Evolutionary conservation across 2,329 filamentous ascomycete species (phyloP).

Genomic region (Stagonosporopsis cucurbitacearum): DNA sequence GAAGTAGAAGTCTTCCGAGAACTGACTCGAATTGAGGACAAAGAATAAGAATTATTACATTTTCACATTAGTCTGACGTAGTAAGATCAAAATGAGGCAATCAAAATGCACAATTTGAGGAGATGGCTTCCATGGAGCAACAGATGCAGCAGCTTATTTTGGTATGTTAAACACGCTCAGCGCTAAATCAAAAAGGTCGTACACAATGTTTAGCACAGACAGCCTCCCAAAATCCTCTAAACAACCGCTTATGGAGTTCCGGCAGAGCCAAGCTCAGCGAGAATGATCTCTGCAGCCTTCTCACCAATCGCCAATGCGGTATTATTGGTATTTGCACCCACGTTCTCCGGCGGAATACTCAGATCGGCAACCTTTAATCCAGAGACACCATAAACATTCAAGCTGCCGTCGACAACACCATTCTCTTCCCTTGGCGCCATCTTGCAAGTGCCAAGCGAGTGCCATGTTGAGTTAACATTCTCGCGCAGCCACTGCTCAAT

Average conservation of each 20-base stretch:
- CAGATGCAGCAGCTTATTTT: too few relatives aligned
- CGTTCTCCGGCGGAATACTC: slow-evolving; percentile 51
- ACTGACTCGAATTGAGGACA: too few relatives aligned
- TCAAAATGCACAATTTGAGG: too few relatives aligned
- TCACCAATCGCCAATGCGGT: slow-evolving; percentile 51
- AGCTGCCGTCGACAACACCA: slow-evolving; percentile 35
- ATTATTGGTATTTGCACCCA: slow-evolving; percentile 57
- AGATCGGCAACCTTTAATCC: slow-evolving; percentile 54
- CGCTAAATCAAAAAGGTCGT: too few relatives aligned
- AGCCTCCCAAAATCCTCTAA: background rate
- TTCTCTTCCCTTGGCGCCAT: slow-evolving; percentile 42
- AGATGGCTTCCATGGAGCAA: too few relatives aligned
- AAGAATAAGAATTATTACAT: too few relatives aligned
- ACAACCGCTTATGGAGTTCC: slow-evolving; percentile 3
- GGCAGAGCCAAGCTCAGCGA: slow-evolving; percentile 20
- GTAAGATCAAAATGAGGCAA: too few relatives aligned
- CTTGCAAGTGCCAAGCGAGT: slow-evolving; percentile 42
- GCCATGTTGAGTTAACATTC: slow-evolving; percentile 42
- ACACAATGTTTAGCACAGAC: background rate
- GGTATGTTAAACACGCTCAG: too few relatives aligned
- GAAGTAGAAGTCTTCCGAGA: too few relatives aligned
- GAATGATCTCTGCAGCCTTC: slow-evolving; percentile 42
- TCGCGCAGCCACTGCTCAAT: slow-evolving; percentile 52
- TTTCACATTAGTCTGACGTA: too few relatives aligned
- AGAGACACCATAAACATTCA: slow-evolving; percentile 40